These are phyloP conservation scores for Raffaelea albimanens DNA, from an alignment of 2,329 filamentous ascomycete genomes.

Conservation along the genomic window DNA sequence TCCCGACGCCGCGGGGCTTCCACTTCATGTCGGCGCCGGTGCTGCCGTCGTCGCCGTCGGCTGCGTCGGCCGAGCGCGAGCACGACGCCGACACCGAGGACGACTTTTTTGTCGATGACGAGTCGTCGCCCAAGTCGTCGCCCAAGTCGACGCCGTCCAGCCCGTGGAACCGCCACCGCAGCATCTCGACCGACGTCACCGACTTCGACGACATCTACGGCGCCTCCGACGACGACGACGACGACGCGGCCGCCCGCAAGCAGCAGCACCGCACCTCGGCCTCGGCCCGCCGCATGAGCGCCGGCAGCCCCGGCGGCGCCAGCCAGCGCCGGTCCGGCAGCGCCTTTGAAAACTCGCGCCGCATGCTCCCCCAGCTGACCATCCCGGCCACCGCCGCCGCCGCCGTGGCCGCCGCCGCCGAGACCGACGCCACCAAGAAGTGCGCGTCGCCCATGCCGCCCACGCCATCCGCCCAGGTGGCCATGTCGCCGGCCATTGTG, in stretches of 20 bases:
- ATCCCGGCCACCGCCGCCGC: constrained; percentile 35
- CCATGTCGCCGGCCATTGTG: constrained; percentile 67
- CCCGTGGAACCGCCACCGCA: constrained; percentile 45
- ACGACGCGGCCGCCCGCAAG: constrained; percentile 16
- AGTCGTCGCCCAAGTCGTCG: constrained; percentile 22
- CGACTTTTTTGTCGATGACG: constrained; percentile 14
- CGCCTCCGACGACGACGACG: constrained; percentile 64
- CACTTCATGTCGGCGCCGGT: constrained; percentile 55
- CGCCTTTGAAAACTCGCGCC: constrained; percentile 22
- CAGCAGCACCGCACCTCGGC: constrained; percentile 34
- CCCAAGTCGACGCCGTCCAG: constrained; percentile 33
- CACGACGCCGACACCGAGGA: constrained; percentile 15
- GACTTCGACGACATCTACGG: constrained; percentile 86
- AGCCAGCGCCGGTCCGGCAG: constrained; percentile 17
- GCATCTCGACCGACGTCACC: constrained; percentile 55
- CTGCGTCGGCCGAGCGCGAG: constrained; percentile 34
- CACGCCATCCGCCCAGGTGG: constrained; percentile 57
- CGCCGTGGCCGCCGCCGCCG: constrained; percentile 20
- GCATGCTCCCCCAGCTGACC: constrained; percentile 37
- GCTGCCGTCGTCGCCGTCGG: constrained; percentile 51
- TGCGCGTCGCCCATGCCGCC: constrained; percentile 49
- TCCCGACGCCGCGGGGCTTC: constrained; percentile 61
- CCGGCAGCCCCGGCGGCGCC: too few species aligned
- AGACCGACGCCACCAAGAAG: constrained; percentile 33
- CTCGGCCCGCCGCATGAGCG: constrained; percentile 20